A percentile compares a stretch with the other conserved stretches of the same genome.
These are phyloP conservation scores for Alternaria angustiovoidea DNA, from an alignment of 2,329 filamentous ascomycete species.

Conservation along the genomic window DNA sequence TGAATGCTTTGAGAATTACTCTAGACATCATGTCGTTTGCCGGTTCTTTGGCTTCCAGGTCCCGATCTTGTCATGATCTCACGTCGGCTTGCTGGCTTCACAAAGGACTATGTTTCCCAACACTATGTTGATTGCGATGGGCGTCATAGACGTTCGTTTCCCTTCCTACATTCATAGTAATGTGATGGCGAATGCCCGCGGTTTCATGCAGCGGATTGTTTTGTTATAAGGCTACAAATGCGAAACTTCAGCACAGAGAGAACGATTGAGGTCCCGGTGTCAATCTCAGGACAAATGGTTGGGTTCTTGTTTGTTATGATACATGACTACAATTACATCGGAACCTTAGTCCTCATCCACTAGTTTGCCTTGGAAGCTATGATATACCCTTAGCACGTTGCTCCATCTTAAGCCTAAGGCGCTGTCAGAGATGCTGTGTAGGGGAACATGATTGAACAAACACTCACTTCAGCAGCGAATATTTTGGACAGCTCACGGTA, in stretches of 20 bases:
- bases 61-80: not conserved
- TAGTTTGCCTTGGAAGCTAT: not conserved
- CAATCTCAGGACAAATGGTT: not conserved
- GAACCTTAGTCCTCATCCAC: not conserved
- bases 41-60: not conserved
- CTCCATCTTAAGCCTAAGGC: conserved; percentile 75
- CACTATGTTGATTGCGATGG: not conserved
- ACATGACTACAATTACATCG: not conserved
- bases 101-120: not conserved
- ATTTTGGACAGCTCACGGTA: conserved; percentile 85
- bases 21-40: not conserved
- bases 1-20: not conserved
- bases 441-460: not conserved
- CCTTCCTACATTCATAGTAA: not conserved
- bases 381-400: conserved; percentile 65
- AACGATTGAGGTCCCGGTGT: not conserved
- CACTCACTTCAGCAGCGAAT: conserved; percentile 69
- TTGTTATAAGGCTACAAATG: not conserved
- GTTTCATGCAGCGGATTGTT: too few species aligned
- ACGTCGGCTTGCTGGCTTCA: not conserved
- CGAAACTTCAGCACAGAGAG: not conserved
- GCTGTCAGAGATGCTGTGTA: conserved; percentile 17
- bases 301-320: not conserved
- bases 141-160: too few species aligned
- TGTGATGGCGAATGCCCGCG: not conserved